phyloP scores from a whole-genome alignment of 192 early-diverging fungal species.

The Podila epigama region DNA sequence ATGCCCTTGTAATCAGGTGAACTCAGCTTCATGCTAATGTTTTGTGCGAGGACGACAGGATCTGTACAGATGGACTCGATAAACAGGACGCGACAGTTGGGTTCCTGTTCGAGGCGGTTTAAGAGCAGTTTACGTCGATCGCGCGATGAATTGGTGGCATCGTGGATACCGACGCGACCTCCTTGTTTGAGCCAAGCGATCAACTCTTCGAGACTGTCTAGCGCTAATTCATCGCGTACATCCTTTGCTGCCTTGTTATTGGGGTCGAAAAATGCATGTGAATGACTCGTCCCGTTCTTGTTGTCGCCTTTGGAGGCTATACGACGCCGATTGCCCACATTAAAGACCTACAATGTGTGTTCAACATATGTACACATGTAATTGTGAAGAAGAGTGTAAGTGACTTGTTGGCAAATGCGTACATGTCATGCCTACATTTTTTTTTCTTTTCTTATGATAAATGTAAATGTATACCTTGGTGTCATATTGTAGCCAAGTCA shows the following conservation, averaged over 20 bases:
- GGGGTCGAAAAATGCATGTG: constrained; percentile 92
- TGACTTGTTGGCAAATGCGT: too few species aligned
- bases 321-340: constrained; percentile 94
- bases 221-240: constrained; percentile 85
- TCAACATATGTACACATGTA: too few species aligned
- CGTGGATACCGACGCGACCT: constrained; percentile 88
- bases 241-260: constrained; percentile 78
- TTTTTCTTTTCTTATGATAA: too few species aligned
- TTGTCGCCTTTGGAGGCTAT: constrained; percentile 60
- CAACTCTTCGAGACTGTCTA: constrained; percentile 92
- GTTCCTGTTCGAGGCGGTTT: constrained; percentile 64
- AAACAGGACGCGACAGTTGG: constrained; percentile 75
- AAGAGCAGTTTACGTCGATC: constrained; percentile 74
- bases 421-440: too few species aligned
- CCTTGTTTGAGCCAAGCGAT: constrained; percentile 88
- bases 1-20: constrained; percentile 94
- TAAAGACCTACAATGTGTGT: constrained; percentile 92
- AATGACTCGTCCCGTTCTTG: constrained; percentile 62
- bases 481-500: constrained; percentile 83
- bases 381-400: too few species aligned
- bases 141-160: constrained; percentile 95
- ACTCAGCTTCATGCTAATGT: constrained; percentile 75
- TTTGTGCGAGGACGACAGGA: constrained; percentile 44
- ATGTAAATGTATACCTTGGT: too few species aligned
- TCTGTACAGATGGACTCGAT: constrained; percentile 91